Evolutionary conservation across 208 protist genomes (phyloP).

Genomic region (Phytomonas serpens): DNA sequence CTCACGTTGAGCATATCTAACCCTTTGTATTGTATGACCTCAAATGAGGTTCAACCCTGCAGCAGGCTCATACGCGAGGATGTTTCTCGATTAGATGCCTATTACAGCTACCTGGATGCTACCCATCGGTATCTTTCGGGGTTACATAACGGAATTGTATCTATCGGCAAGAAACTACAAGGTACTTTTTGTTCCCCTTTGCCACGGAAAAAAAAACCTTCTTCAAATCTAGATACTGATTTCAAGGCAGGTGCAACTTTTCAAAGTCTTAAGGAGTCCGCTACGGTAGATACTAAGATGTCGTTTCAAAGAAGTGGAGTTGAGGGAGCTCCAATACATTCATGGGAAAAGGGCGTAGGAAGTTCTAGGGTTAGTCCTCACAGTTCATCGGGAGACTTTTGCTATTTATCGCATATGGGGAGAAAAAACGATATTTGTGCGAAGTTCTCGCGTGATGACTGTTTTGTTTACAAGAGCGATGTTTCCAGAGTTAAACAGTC

Average conservation of each 20-base stretch:
- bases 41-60: neutral
- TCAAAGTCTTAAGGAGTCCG: neutral
- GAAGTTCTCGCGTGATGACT: neutral
- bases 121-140: neutral
- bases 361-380: neutral
- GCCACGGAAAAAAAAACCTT: neutral
- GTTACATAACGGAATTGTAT: neutral
- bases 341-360: neutral
- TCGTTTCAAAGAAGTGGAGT: neutral
- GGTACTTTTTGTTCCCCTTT: neutral
- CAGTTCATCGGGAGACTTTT: neutral
- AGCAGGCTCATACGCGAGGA: neutral
- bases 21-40: neutral
- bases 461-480: neutral
- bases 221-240: neutral
- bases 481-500: neutral
- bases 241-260: neutral
- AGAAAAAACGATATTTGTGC: neutral
- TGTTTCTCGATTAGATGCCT: neutral
- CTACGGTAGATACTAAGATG: neutral
- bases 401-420: neutral
- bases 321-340: neutral
- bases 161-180: neutral
- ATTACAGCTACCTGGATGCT: neutral
- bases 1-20: neutral